A percentile compares a stretch with the other conserved stretches of the same genome.
These are phyloP conservation scores for Tylopilus sp. DNA, from an alignment of 1,284 basidiomycete genomes.

Conservation along the genomic window DNA sequence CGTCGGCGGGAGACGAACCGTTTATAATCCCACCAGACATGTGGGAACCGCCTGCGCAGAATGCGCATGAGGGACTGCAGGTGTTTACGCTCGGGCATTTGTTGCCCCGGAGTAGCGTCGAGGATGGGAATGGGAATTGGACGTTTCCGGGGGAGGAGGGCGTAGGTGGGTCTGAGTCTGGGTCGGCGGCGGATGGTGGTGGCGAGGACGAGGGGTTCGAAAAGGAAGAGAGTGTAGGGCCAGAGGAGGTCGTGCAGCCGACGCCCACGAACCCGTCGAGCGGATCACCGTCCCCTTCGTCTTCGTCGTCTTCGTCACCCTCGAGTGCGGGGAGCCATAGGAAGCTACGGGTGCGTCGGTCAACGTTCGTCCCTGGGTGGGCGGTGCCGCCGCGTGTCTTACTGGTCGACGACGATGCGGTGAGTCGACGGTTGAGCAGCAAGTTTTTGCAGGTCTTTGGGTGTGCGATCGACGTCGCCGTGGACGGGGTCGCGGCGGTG, in stretches of 20 bases:
- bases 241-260: conserved; percentile 35
- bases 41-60: conserved; percentile 31
- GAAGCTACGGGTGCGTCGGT: conserved; percentile 62
- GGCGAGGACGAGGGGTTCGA: conserved; percentile 25
- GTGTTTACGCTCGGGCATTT: conserved; percentile 83
- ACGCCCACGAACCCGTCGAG: conserved; percentile 28
- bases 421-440: conserved; percentile 83
- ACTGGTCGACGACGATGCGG: conserved; percentile 93
- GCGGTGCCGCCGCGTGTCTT: conserved; percentile 84
- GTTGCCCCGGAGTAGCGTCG: conserved; percentile 55
- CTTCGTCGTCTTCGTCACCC: conserved; percentile 21
- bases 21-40: conserved; percentile 40
- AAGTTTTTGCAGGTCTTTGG: conserved; percentile 97
- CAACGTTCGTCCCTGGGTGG: conserved; percentile 87
- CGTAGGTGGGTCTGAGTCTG: conserved; percentile 14
- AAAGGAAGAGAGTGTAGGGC: conserved; percentile 31
- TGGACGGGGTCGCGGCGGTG: conserved; percentile 91
- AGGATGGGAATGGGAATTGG: conserved; percentile 61
- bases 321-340: conserved; percentile 3
- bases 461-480: conserved; percentile 91
- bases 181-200: background rate
- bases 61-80: conserved; percentile 63
- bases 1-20: conserved; percentile 34
- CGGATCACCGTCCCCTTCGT: conserved; percentile 15
- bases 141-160: conserved; percentile 43